phyloP scores from a whole-genome alignment of 495 filamentous ascomycete species.

The Annulohypoxylon maeteangense region DNA sequence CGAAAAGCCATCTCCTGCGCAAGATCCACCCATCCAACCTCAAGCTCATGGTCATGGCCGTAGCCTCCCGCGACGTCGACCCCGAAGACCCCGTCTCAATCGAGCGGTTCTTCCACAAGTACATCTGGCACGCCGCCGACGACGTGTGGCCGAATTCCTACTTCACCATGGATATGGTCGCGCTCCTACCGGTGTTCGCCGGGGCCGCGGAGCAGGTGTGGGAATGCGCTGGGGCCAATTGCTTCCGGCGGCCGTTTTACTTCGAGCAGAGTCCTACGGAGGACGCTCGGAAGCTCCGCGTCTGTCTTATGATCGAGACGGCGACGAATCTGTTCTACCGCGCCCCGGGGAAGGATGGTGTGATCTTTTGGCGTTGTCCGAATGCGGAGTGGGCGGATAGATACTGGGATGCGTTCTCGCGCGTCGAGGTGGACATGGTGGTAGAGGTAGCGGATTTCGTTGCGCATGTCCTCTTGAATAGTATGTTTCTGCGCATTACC shows the following conservation, averaged over 20 bases:
- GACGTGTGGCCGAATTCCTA: not conserved
- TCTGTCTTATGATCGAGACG: slow-evolving; percentile 13
- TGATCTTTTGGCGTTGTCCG: not conserved
- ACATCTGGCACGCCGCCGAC: not conserved
- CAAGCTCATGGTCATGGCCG: slow-evolving; percentile 13
- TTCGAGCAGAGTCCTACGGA: not conserved
- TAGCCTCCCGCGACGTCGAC: not conserved
- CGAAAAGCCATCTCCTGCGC: not conserved
- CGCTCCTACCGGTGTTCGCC: not conserved
- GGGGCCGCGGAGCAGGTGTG: not conserved
- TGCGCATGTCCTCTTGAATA: not conserved
- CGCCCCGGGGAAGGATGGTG: not conserved
- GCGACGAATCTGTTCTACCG: slow-evolving; percentile 11
- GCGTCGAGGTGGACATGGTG: not conserved
- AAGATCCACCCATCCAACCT: not conserved
- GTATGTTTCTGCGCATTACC: not conserved
- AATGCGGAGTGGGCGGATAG: not conserved
- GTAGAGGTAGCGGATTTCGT: not conserved
- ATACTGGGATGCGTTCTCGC: slow-evolving; percentile 18
- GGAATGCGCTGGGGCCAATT: too few relatives aligned
- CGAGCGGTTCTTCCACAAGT: not conserved
- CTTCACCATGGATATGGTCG: slow-evolving; percentile 1
- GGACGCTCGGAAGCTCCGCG: not conserved
- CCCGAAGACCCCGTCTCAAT: not conserved
- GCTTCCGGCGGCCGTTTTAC: not conserved